Conservation (phyloP, 441 rosid genomes). For the Daphne laureola region DNA sequence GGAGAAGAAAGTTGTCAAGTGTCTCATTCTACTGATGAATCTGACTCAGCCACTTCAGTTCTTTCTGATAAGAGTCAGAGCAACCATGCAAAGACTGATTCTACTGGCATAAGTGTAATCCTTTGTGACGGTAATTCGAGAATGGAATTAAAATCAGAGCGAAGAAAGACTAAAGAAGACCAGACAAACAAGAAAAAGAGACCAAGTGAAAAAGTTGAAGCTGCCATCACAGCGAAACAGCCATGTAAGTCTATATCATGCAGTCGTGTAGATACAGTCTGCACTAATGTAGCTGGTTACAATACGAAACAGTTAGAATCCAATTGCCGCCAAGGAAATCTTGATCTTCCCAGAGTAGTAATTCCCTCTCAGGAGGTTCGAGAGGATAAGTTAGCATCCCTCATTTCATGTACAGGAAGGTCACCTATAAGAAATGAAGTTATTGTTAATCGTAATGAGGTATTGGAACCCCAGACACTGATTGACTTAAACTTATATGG, state of each 20-base stretch:
- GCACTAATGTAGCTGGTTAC: constrained; percentile 4
- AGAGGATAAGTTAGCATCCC: constrained; percentile 19
- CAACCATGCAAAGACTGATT: constrained; percentile 12
- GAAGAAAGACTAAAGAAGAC: constrained; percentile 19
- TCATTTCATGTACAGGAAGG: constrained; percentile 20
- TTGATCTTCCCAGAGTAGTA: constrained; percentile 10
- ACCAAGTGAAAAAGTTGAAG: constrained; percentile 15
- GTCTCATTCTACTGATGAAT: constrained; percentile 14
- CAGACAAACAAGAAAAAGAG: constrained; percentile 15
- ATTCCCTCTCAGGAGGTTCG: constrained; percentile 17
- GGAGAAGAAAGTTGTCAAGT: constrained; percentile 6
- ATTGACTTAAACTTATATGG: constrained; percentile 43
- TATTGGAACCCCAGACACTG: constrained; percentile 19
- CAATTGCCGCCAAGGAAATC: constrained; percentile 10
- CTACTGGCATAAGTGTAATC: constrained; percentile 6
- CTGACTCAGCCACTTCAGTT: constrained; percentile 15
- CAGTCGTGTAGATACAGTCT: constrained; percentile 13
- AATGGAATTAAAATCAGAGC: constrained; percentile 9
- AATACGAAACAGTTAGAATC: constrained; percentile 13
- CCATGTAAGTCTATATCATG: constrained; percentile 20
- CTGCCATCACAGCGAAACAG: constrained; percentile 20
- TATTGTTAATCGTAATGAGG: constrained; percentile 13
- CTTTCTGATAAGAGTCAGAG: constrained; percentile 14
- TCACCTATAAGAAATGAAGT: constrained; percentile 18
- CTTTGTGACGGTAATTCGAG: constrained; percentile 12